A percentile compares a stretch with the other conserved stretches of the same genome.
These are phyloP conservation scores for Selaginella moellendorffii DNA, from an alignment of 75 land plant genomes.

Conservation along the genomic window DNA sequence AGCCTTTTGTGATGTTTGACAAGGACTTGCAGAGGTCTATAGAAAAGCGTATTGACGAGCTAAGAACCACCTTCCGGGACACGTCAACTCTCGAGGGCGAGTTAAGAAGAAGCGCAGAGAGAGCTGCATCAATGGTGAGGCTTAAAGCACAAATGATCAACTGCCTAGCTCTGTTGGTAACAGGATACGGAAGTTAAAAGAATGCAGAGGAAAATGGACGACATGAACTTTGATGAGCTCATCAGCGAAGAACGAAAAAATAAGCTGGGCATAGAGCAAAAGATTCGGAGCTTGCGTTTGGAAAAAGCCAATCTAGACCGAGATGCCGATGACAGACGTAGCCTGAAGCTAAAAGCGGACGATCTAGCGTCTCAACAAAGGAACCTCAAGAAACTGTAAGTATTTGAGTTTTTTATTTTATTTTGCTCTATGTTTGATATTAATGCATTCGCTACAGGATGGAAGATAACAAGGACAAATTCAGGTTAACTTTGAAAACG, in stretches of 20 bases:
- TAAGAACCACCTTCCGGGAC: background rate
- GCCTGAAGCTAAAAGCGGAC: background rate
- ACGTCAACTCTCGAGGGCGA: background rate
- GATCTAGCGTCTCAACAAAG: background rate
- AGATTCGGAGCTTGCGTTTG: constrained; percentile 14
- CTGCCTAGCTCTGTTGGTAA: too few species aligned
- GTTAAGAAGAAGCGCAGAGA: background rate
- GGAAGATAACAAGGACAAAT: constrained; percentile 37
- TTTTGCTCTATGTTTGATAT: background rate
- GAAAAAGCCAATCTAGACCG: constrained; percentile 17
- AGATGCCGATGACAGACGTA: background rate
- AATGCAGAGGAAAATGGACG: constrained; percentile 34
- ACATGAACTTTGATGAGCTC: constrained; percentile 41
- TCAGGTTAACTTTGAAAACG: constrained; percentile 26
- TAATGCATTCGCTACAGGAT: background rate
- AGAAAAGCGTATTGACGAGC: background rate
- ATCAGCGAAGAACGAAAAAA: constrained; percentile 59
- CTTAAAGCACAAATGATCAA: background rate
- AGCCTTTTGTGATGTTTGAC: background rate
- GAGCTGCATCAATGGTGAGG: background rate
- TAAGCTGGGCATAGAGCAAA: constrained; percentile 13
- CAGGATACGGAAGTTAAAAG: constrained; percentile 62
- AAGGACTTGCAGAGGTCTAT: background rate
- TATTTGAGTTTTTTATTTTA: background rate
- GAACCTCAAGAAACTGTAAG: background rate